Conservation (phyloP, 139 green algal genomes). For the Diplosphaera chodatii region DNA sequence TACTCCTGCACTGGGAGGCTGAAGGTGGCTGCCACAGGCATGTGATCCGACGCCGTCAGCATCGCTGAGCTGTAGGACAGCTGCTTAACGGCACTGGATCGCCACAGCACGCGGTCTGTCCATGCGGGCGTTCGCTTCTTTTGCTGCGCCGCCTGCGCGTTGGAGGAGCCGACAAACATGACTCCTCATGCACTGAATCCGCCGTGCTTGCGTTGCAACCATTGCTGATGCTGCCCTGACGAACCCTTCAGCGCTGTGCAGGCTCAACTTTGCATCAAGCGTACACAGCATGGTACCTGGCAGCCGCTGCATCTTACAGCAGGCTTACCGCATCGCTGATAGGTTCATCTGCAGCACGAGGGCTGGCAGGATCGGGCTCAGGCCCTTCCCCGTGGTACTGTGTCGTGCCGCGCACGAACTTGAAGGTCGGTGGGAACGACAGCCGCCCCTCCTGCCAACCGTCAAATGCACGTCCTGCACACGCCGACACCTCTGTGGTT, state of each 20-base stretch:
- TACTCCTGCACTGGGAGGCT: constrained; percentile 24
- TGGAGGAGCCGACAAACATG: too few species aligned
- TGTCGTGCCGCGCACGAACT: constrained; percentile 70
- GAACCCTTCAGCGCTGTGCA: too few species aligned
- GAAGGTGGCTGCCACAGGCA: constrained; percentile 58
- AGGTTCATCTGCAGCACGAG: too few species aligned
- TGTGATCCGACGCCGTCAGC: constrained; percentile 61
- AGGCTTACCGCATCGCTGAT: too few species aligned
- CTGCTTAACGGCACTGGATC: constrained; percentile 39
- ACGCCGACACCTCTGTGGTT: too few species aligned
- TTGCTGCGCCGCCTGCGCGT: constrained; percentile 11
- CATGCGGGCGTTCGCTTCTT: constrained; percentile 73
- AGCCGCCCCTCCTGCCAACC: constrained; percentile 72
- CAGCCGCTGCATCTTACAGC: too few species aligned
- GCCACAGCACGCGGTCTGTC: constrained; percentile 75
- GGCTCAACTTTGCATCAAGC: too few species aligned
- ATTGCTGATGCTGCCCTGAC: too few species aligned
- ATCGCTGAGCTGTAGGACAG: constrained; percentile 44
- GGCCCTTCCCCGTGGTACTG: constrained; percentile 41
- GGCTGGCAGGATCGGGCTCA: neutral
- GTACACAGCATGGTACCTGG: too few species aligned
- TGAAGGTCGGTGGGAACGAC: constrained; percentile 90
- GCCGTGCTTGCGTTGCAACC: too few species aligned
- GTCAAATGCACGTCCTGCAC: constrained; percentile 9
- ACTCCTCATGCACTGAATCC: too few species aligned